Percentiles rank a stretch among this genome's conserved stretches.
These are phyloP conservation scores for Epichloe bromicola DNA, from an alignment of 2,329 filamentous ascomycete genomes.

Conservation along the genomic window DNA sequence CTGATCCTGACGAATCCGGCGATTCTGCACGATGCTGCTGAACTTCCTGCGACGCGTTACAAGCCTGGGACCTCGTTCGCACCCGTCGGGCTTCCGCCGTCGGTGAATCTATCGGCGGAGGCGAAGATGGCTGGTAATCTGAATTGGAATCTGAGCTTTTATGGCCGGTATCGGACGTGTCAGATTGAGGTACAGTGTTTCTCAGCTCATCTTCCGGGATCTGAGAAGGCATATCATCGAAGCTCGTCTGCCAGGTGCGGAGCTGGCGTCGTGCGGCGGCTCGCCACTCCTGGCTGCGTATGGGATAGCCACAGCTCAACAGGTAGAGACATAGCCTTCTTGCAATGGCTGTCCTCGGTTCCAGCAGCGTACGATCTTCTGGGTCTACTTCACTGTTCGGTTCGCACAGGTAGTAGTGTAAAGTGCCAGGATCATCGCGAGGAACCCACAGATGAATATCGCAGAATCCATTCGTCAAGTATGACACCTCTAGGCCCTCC, in stretches of 20 bases:
- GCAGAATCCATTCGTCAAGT: constrained; percentile 2
- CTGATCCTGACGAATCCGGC: not conserved
- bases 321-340: not conserved
- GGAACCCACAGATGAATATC: not conserved
- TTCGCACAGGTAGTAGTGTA: not conserved
- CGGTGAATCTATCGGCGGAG: not conserved
- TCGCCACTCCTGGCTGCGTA: not conserved
- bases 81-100: not conserved
- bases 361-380: not conserved
- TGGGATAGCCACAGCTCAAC: not conserved
- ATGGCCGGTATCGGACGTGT: not conserved
- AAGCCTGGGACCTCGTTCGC: not conserved
- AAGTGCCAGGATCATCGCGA: not conserved
- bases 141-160: not conserved
- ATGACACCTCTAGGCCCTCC: not conserved
- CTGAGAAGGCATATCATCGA: not conserved
- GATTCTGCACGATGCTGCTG: not conserved
- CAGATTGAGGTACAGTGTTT: no score
- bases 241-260: not conserved
- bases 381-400: not conserved
- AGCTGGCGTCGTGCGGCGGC: not conserved
- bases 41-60: not conserved
- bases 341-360: not conserved
- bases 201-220: not conserved
- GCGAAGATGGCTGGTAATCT: not conserved